Evolutionary conservation across 768 basidiomycete species (phyloP), one percentile per base, ranked within the genome.

Genomic region (Tulasnella sp.): DNA sequence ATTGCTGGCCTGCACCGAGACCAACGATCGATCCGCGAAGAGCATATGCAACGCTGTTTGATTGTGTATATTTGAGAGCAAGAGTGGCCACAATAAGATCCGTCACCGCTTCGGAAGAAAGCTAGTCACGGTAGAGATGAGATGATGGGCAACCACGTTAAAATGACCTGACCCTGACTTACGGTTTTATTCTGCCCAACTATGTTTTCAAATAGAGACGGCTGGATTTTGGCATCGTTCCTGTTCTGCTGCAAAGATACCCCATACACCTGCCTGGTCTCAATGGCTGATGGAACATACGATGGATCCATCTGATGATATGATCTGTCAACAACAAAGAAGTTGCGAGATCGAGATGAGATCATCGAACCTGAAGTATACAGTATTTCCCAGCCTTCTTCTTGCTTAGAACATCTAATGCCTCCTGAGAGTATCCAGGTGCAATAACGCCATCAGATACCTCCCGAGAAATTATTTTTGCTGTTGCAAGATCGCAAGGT

Each of bases 311-410:
- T 93, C 92, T 98, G 58, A 5, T n/a, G 6, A 22, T 29, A 44
- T 32, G 20, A 19, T 32, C 19, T 16, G 44, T 10, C 19, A 16
- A 19, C 13, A n/a, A n/a, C 4, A 4, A 22, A 35, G 13, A 10
- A 16, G 37, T 20, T n/a, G n/a, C 32, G 13, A 50, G 19, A 33
- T 31, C 5, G 1, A 20, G 42, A 24, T 20, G 10, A 5, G 15
- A 40, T 2, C n/a, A 20, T 19, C 22, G 15, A 31, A 90, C 91
- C 77, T 95, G 75, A 12, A 99, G 76, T 12, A 99, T 89, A 60
- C 93, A 98, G 69, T 99, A 99, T 65, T 98, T 99, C 28, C 95
- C 95, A 12, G 76, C 88, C 70, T 99, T 99, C 75, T 99, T 99
- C 73, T 92, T 96, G 42, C 73, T 73, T 37, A 99, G 72, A 28